phyloP scores from a whole-genome alignment of 306 rosid species.

The Vigna angularis region DNA sequence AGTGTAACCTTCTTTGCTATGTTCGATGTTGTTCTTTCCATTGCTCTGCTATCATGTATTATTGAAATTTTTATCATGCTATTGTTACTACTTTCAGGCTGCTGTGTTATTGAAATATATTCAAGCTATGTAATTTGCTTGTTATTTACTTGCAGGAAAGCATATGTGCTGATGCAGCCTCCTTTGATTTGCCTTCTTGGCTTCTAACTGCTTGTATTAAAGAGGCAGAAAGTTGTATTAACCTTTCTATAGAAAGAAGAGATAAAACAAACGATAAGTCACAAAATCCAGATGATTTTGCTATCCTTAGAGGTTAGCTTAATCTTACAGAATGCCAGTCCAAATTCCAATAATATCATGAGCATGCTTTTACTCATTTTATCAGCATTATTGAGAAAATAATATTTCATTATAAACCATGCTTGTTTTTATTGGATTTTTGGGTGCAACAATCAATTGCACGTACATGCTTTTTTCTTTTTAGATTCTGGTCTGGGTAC shows the following conservation, averaged over 20 bases:
- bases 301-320: conserved; percentile 84
- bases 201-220: conserved; percentile 86
- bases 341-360: conserved; percentile 36
- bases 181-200: conserved; percentile 93
- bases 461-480: conserved; percentile 7
- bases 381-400: conserved; percentile 18
- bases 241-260: conserved; percentile 72
- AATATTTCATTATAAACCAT: conserved; percentile 21
- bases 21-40: conserved; percentile 27
- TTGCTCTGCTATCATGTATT: conserved; percentile 28
- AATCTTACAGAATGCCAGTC: conserved; percentile 37
- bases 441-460: conserved; percentile 31
- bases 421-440: conserved; percentile 39
- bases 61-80: conserved; percentile 28
- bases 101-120: conserved; percentile 34
- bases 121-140: conserved; percentile 38
- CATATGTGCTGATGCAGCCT: conserved; percentile 97
- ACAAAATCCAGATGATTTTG: conserved; percentile 79
- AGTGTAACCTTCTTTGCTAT: conserved; percentile 23
- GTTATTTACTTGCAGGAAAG: conserved; percentile 76
- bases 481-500: conserved; percentile 34
- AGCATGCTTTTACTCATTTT: conserved; percentile 33
- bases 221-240: conserved; percentile 83
- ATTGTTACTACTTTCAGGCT: conserved; percentile 57
- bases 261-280: conserved; percentile 76